A percentile compares a stretch with the other conserved stretches of the same genome.
These are phyloP conservation scores for Xylaria sp. DNA, from an alignment of 2,329 filamentous ascomycete species.

Conservation along the genomic window DNA sequence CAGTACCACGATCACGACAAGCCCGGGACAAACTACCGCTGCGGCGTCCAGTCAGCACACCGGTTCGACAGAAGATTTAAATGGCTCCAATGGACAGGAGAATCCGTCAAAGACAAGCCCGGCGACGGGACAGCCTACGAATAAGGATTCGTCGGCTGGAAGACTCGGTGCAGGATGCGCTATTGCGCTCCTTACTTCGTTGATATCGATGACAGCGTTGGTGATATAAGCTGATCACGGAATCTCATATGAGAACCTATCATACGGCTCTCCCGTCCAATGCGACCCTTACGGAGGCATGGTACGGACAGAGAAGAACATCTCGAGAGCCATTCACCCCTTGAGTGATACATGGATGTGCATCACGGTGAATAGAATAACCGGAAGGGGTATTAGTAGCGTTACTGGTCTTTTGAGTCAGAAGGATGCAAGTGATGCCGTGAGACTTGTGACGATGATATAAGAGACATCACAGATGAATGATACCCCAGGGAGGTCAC, in stretches of 20 bases:
- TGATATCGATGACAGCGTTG: constrained; percentile 22
- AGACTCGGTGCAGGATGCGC: constrained; percentile 19
- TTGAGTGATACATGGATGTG: neutral
- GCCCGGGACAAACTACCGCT: constrained; percentile 19
- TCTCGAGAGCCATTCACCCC: neutral
- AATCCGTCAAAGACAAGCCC: constrained; percentile 28
- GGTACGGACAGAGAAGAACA: neutral
- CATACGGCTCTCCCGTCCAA: neutral
- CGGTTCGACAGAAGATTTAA: constrained; percentile 7
- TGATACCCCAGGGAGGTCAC: constrained; percentile 14
- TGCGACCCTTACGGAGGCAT: neutral
- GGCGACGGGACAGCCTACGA: constrained; percentile 16
- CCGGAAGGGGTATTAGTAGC: neutral
- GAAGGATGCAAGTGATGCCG: neutral
- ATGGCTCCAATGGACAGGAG: constrained; percentile 36
- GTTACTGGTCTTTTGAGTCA: neutral
- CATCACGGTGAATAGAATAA: neutral
- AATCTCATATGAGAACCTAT: neutral
- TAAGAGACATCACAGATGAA: constrained; percentile 9
- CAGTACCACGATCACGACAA: constrained; percentile 13
- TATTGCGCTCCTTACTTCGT: constrained; percentile 19
- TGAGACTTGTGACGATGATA: neutral
- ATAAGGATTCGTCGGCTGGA: constrained; percentile 24
- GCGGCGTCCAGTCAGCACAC: constrained; percentile 19
- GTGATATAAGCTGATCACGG: constrained; percentile 17